Base-by-base conservation (phyloP, 805 yeast genomes). In the Zygosaccharomyces pseudorouxii region DNA sequence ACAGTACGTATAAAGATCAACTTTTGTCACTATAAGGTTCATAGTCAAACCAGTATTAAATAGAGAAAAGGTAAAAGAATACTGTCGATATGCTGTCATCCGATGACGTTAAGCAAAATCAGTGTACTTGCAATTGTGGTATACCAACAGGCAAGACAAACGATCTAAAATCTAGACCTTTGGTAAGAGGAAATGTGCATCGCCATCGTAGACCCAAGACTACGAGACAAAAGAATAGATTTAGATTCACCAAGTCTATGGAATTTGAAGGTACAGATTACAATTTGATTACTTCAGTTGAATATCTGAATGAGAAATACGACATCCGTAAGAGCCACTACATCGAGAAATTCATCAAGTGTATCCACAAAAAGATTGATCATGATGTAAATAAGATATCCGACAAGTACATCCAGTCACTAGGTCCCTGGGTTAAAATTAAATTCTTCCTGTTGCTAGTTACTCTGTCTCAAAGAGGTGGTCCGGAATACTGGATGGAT, bases 401-500 rank as follows among this genome's bases (percentile, higher is more conserved):
- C 28, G 66, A 64, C 20, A 46, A 50, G 4, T 59, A 55, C 25
- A 52, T 57, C 7, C 55, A 55, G 3, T 47, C 52, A 10, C 46
- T 63, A 31, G 56, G 46, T 29, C 64, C 67, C 1, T 60, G 64
- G 68, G 56, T 57, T 10, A 67, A 62, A 48, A 51, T 61, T 9
- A 67, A 61, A 47, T 53, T 60, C 14, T 67, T 63, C 42, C 51
- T 61, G n/a, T 50, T 63, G 41, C 50, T 63, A 37, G 68, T 60
- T 7, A 62, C 64, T 1, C 53, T 61, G 20, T 62, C 64, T 11
- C 68, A 64, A 47, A 56, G 64, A 50, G 69, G 70, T 42, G 70
- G 70, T 0, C 68, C 70, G 5, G 69, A 66, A 38, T 66, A 66
- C 42, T 65, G 69, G 68, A 42, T 58, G 43, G 69, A 64, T 33